Base-by-base conservation (phyloP, 2,329 filamentous ascomycete genomes). In the Exophiala sideris region DNA sequence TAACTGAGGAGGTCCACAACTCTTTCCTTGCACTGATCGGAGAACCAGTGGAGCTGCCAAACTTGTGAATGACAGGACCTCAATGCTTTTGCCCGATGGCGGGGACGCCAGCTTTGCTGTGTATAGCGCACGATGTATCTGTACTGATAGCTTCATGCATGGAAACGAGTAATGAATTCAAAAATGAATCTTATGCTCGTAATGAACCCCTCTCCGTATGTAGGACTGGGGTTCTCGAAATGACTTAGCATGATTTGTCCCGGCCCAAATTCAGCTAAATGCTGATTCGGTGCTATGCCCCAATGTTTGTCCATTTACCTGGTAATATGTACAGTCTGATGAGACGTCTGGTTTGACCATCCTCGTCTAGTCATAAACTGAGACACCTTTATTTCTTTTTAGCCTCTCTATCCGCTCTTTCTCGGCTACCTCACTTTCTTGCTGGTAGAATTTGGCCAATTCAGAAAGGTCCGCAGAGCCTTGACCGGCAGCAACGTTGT, bases 1-100 rank as follows among this genome's bases (percentile, higher is more conserved):
- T 99, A 68, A 96, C 92, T 0, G 90, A 94, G 14, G 87, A 96
- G 72, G 88, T 99, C 8, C 87, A 95, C 65, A 76, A 76, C 33
- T 88, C 91, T 0, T 97, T 96, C 70, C 70, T 88, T 65, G 84
- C 84, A 56, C 70, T 96, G 14, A 87, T 96, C 66, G 91, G 90
- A 0, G 88, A 91, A 62, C 78, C 80, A 3, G 81, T 80, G 12
- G 32, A 56, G 18, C 36, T 24, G 1, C 50, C 52, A 14, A 58
- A 58, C 29, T 45, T 44, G n/a, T 48, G 34, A 42, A 34, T 5
- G 5, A 44, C 16, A 12, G 14, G 16, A 41, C 7, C 24, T 8
- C 7, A 29, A 29, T 29, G 24, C 24, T 29, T 29, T 8, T 8
- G 7, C 5, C 24, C 7, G 3, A 8, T 29, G 24, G 24, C 24